Evolutionary conservation across 441 rosid genomes (phyloP), one percentile per base, ranked within the genome.

Genomic region (Raphanus hybrid): DNA sequence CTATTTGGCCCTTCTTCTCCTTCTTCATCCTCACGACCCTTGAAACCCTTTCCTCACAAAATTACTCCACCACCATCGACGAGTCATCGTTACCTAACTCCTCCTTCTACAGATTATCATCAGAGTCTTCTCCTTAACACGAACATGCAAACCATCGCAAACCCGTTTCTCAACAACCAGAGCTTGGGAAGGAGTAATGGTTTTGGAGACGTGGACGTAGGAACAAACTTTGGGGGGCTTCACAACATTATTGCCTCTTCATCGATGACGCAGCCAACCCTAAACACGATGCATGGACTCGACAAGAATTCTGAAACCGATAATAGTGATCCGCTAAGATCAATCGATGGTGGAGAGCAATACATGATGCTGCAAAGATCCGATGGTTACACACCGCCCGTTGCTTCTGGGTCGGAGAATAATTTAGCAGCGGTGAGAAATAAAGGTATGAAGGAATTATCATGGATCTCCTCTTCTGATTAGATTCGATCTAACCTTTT

Each of bases 381-480:
- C 35, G 84, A 71, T 71, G 85, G 26, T 81, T 86, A 10, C 87
- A 78, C 69, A 80, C 77, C 65, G 75, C 23, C 43, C 86, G 84
- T 41, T 64, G 86, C 81, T 48, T 84, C 82, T 10, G 87, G 85
- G 15, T 76, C 43, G 70, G 65, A 54, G 58, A 52, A 15, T 52
- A 15, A 52, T 52, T 14, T 52, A 52, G 58, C 9, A 7, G 58
- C 58, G 58, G 58, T 52, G 58, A 52, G 58, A 3, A 54, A 54
- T 54, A 15, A 54, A 18, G 60, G 60, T 55, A 55, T 55, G 60
- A 55, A 16, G 60, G 75, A 90, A 76, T 67, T 78, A 67, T 85
- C 95, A 35, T 91, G 98, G 97, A 86, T 91, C 74, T 91, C 96
- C 80, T 85, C 95, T 32, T 86, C 91, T 52, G 95, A 89, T 80